Conservation (phyloP, 257 asterid species). For the Nicotiana undulata region DNA sequence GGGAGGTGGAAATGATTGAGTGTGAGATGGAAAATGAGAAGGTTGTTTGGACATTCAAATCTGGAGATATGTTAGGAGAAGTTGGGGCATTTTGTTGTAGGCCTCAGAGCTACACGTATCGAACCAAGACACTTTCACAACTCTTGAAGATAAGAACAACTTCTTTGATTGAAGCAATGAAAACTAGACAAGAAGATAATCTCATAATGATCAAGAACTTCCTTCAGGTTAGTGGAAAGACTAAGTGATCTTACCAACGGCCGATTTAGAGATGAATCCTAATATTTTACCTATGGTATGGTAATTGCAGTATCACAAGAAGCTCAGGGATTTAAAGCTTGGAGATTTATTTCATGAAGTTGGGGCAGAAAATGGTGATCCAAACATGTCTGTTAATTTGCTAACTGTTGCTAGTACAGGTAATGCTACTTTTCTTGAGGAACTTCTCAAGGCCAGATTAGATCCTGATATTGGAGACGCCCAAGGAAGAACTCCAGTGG, state of each 20-base stretch:
- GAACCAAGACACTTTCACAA: constrained; percentile 82
- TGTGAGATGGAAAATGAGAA: constrained; percentile 52
- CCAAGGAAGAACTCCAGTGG: constrained; percentile 78
- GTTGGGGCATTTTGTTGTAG: constrained; percentile 69
- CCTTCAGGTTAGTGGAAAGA: constrained; percentile 44
- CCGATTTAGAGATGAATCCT: not conserved
- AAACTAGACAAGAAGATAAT: constrained; percentile 59
- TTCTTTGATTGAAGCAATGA: constrained; percentile 51
- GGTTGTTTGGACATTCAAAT: constrained; percentile 38
- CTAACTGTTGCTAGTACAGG: constrained; percentile 73
- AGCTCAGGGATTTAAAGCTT: constrained; percentile 49
- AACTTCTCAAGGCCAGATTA: constrained; percentile 73
- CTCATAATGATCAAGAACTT: constrained; percentile 66
- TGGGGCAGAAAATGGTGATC: constrained; percentile 47
- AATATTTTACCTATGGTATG: not conserved
- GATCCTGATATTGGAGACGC: constrained; percentile 86
- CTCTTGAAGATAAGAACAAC: constrained; percentile 67
- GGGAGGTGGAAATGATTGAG: constrained; percentile 80
- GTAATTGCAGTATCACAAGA: constrained; percentile 65
- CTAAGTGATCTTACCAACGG: not conserved
- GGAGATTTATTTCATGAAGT: constrained; percentile 58
- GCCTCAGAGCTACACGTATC: constrained; percentile 69
- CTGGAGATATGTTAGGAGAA: constrained; percentile 82
- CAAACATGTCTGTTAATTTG: constrained; percentile 60
- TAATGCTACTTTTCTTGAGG: constrained; percentile 81